Percentiles rank a stretch among this genome's conserved stretches.
These are phyloP conservation scores for Botryococcus braunii DNA, from an alignment of 163 green algal species.

Conservation along the genomic window DNA sequence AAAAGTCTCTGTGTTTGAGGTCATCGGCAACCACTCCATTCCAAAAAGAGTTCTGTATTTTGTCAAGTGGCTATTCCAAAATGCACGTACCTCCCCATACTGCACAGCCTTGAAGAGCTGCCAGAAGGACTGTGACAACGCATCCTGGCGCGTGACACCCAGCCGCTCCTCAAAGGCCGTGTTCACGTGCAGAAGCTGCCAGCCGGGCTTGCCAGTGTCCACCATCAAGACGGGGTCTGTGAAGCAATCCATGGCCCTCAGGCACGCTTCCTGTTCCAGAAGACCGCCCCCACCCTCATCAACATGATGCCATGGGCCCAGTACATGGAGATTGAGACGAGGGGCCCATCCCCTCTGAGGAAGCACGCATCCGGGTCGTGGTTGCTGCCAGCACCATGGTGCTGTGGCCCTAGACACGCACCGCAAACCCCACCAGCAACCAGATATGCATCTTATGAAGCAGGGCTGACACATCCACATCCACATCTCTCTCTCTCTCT, in stretches of 20 bases:
- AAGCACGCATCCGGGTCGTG: neutral
- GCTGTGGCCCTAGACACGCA: no score
- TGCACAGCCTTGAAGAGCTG: neutral
- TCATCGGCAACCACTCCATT: neutral
- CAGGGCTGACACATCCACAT: no score
- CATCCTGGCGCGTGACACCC: constrained; percentile 8
- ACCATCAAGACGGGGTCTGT: constrained; percentile 40
- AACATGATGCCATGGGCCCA: neutral
- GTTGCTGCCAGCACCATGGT: neutral
- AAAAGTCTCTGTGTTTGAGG: neutral
- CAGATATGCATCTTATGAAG: no score
- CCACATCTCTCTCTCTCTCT: no score
- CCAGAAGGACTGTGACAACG: neutral
- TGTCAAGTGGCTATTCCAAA: neutral
- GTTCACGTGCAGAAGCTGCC: constrained; percentile 40
- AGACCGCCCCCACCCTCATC: constrained; percentile 14
- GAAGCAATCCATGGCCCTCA: constrained; percentile 36
- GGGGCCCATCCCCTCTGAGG: neutral
- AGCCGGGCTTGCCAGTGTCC: constrained; percentile 23
- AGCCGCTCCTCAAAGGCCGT: constrained; percentile 9
- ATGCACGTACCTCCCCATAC: neutral
- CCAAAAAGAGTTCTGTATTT: neutral
- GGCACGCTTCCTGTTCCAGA: constrained; percentile 8
- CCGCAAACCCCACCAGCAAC: neutral
- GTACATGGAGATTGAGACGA: neutral